Percentiles rank a stretch among this genome's conserved stretches.
These are phyloP conservation scores for Suhomyces guaymorum DNA, from an alignment of 1,139 yeast genomes.

Conservation along the genomic window DNA sequence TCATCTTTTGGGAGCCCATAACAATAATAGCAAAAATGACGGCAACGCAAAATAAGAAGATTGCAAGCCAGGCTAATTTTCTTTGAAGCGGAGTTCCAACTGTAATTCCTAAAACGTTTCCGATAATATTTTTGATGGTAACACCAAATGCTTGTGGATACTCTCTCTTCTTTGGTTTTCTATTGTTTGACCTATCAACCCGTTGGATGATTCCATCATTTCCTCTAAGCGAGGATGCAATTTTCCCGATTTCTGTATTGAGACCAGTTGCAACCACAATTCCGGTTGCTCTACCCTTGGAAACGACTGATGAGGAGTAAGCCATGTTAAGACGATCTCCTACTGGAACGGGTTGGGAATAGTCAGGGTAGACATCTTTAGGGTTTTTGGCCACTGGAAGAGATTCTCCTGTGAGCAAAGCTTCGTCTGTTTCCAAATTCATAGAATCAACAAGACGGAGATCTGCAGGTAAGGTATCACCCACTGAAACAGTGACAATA, in stretches of 20 bases:
- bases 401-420: constrained; percentile 56
- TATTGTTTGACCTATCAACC: constrained; percentile 25
- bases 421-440: constrained; percentile 51
- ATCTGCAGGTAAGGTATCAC: constrained; percentile 55
- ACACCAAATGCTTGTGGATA: constrained; percentile 48
- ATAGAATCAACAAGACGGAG: constrained; percentile 39
- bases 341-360: constrained; percentile 35
- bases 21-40: constrained; percentile 42
- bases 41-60: constrained; percentile 40
- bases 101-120: constrained; percentile 37
- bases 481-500: constrained; percentile 42
- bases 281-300: constrained; percentile 51
- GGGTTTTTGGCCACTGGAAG: constrained; percentile 40
- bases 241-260: constrained; percentile 50
- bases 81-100: constrained; percentile 48
- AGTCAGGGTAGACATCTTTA: constrained; percentile 24
- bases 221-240: constrained; percentile 39
- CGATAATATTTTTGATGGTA: constrained; percentile 41
- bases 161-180: constrained; percentile 40
- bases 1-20: constrained; percentile 37
- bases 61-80: constrained; percentile 47
- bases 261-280: constrained; percentile 49
- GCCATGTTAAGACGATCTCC: constrained; percentile 48
- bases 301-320: constrained; percentile 45
- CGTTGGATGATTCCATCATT: constrained; percentile 27